Evolutionary conservation across 257 asterid species (phyloP), one percentile per base, ranked within the genome.

Genomic region (Dorcoceras hygrometricum): DNA sequence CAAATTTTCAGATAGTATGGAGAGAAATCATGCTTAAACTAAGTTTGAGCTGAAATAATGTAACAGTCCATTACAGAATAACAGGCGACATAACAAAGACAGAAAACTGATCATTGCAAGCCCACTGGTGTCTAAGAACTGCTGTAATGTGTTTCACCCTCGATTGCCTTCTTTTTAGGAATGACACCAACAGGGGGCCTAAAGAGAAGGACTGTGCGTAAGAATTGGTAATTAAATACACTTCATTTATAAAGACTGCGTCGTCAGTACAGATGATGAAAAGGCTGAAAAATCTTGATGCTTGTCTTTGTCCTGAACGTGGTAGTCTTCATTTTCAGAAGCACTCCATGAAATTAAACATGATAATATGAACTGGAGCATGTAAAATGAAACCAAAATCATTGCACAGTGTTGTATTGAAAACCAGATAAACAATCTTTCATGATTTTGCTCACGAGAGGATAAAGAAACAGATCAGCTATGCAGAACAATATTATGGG

Each of bases 141-240:
- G 80, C 75, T 74, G 59, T 79, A 77, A 25, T 62, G 79, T 23
- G 75, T 80, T 66, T 75, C 87, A 57, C 62, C 83, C 5, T 78
- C 89, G 0, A 74, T 64, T 5, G 73, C 57, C 85, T 76, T 74
- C 76, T 86, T 69, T 69, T 86, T 84, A 23, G 57, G 50, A 63
- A 54, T 22, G 53, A 55, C 59, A 48, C 74, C 81, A 18, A 64
- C 39, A 3, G 96, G 81, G 18, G 75, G 91, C 84, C 97, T 90
- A 68, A 67, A 63, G 51, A 60, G 18, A 68, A 31, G 4, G 54
- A 26, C 59, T 27, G 11, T 32, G 20, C 34, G 7, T 22, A 32
- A 16, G 14, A 18, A 20, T 4, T 8, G n/a, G 27, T 14, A 58
- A 29, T 29, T 39, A 11, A 1, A 12, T 14, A 6, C 5, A 39